Evolutionary conservation across 1,284 basidiomycete species (phyloP).

Genomic region (Leccinum discolor): DNA sequence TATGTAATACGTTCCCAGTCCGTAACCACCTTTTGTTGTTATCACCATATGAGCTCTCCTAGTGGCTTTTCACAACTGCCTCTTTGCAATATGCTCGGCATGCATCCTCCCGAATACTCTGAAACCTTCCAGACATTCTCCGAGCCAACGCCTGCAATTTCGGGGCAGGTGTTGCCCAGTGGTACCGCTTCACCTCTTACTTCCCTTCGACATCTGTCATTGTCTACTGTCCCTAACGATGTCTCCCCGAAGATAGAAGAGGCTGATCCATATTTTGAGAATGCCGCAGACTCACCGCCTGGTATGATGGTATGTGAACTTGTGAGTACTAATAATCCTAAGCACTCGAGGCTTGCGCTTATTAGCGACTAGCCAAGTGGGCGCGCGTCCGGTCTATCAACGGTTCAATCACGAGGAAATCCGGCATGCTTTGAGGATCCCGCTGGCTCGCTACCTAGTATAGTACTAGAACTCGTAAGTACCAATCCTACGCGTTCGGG

Average conservation of each 20-base stretch:
- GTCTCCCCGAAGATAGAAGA: not conserved
- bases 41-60: not conserved
- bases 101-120: not conserved
- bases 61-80: not conserved
- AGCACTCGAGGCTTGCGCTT: too few relatives aligned
- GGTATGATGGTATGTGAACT: too few relatives aligned
- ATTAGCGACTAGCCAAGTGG: too few relatives aligned
- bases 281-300: not conserved
- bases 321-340: too few relatives aligned
- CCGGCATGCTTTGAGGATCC: too few relatives aligned
- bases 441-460: not conserved
- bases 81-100: not conserved
- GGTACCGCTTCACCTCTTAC: not conserved
- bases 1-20: too few relatives aligned
- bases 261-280: not conserved
- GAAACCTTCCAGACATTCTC: not conserved
- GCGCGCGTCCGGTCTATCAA: too few relatives aligned
- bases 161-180: not conserved
- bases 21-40: too few relatives aligned
- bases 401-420: too few relatives aligned
- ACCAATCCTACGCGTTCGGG: too few relatives aligned
- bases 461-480: not conserved
- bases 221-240: not conserved
- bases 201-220: not conserved
- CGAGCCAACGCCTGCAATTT: not conserved